phyloP scores from a whole-genome alignment of 1,284 basidiomycete species.

The Boletus hoseneyae region DNA sequence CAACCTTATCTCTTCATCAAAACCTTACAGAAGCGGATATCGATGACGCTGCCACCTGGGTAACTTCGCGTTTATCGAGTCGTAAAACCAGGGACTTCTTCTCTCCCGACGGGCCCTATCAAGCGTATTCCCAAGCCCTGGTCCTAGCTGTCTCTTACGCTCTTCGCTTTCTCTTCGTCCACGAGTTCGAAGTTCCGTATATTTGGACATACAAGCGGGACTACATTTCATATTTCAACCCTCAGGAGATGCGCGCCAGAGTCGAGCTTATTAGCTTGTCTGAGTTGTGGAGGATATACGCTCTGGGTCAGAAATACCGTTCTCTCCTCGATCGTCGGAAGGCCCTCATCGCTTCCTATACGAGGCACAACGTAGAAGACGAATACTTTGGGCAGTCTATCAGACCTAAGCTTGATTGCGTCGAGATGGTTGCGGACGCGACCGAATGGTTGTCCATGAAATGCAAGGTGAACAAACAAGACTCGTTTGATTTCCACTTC shows the following conservation, averaged over 20 bases:
- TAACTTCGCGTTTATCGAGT: slow-evolving; percentile 81
- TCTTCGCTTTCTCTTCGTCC: slow-evolving; percentile 82
- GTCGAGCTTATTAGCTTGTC: slow-evolving; percentile 70
- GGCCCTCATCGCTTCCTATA: slow-evolving; percentile 63
- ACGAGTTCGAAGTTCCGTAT: slow-evolving; percentile 92
- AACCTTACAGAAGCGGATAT: slow-evolving; percentile 69
- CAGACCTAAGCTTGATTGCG: slow-evolving; percentile 60
- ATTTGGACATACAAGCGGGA: slow-evolving; percentile 94
- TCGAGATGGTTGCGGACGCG: slow-evolving; percentile 90
- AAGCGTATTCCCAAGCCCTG: slow-evolving; percentile 65
- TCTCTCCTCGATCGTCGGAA: slow-evolving; percentile 76
- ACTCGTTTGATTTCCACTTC: slow-evolving; percentile 58
- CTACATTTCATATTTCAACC: slow-evolving; percentile 78
- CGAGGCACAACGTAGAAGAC: slow-evolving; percentile 59
- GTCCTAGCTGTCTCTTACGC: slow-evolving; percentile 79
- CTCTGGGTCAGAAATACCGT: slow-evolving; percentile 83
- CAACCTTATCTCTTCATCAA: slow-evolving; percentile 66
- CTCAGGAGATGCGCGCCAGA: slow-evolving; percentile 49
- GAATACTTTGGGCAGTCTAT: slow-evolving; percentile 73
- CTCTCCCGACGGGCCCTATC: slow-evolving; percentile 53
- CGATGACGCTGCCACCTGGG: slow-evolving; percentile 85
- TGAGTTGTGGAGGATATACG: slow-evolving; percentile 87
- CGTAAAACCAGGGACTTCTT: slow-evolving; percentile 77
- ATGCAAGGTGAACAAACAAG: slow-evolving; percentile 75
- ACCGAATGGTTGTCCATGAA: slow-evolving; percentile 90